These are phyloP conservation scores for Zasmidium citrigriseum DNA, from an alignment of 2,329 filamentous ascomycete genomes.

Conservation along the genomic window DNA sequence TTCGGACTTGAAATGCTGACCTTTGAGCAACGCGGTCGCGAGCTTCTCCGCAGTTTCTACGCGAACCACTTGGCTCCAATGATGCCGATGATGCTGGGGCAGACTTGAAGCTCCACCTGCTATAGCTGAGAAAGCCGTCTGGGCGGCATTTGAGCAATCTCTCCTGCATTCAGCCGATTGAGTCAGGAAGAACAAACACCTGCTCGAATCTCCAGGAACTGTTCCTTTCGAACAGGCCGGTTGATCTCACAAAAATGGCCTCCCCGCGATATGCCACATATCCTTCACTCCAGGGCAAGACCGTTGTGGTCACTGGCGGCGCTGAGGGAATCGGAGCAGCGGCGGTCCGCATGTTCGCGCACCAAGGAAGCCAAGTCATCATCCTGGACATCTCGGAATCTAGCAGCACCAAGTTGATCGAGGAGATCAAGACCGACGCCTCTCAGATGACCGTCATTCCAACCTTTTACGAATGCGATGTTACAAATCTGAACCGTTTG, in stretches of 20 bases:
- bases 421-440: conserved; percentile 37
- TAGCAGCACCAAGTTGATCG: conserved; percentile 49
- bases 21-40: background rate
- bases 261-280: conserved; percentile 28
- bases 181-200: too few species aligned
- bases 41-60: conserved; percentile 3
- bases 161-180: background rate
- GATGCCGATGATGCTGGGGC: background rate
- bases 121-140: background rate
- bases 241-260: conserved; percentile 6
- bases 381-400: conserved; percentile 60
- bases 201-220: too few species aligned
- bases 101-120: conserved; percentile 2
- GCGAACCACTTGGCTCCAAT: background rate
- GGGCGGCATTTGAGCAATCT: conserved; percentile 1
- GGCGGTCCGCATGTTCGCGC: conserved; percentile 58
- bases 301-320: conserved; percentile 65
- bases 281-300: conserved; percentile 53
- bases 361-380: conserved; percentile 61
- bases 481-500: conserved; percentile 55
- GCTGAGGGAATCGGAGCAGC: conserved; percentile 65
- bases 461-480: conserved; percentile 48
- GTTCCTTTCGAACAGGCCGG: too few species aligned
- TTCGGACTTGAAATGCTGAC: background rate
- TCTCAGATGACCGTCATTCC: conserved; percentile 15